Evolutionary conservation across 139 green algal genomes (phyloP), one percentile per base, ranked within the genome.

Genomic region (Haematococcus lacustris): DNA sequence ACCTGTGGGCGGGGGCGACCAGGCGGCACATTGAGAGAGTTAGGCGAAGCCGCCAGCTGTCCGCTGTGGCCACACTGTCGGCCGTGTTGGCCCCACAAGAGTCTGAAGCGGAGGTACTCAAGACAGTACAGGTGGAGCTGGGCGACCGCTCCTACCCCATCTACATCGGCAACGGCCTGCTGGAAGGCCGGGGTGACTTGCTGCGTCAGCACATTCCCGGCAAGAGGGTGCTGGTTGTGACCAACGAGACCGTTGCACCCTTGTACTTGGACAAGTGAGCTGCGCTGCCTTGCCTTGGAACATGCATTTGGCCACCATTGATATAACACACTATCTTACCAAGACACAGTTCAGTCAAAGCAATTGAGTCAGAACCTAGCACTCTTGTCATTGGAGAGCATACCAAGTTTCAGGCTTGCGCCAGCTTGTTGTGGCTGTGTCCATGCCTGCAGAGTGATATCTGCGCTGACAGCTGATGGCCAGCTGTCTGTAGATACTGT

Each of bases 91-190:
- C 6, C 9, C 26, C 53, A 17, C 7, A 25, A 33, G 53, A 63
- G 53, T 6, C 53, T 63, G 53, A 67, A 33, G 30, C 39, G 5
- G 30, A 39, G n/a, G 64, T 70, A 28, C 79, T 88, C 74, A 87
- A 87, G 73, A 75, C 74, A 0, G 89, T 95, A 0, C 63, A 90
- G 0, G 93, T 98, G 1, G 83, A 92, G 43, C 76, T 98, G 40
- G 93, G 92, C 1, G 88, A 96, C 59, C 85, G 95, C 4, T 90
- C 86, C 3, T 99, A 99, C 73, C 95, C 95, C 34, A 99, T 99
- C 61, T 97, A 98, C 85, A 98, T 99, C 26, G 95, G 94, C 34
- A 65, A 70, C 0, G 85, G 81, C 39, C 78, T 98, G 38, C 77
- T 98, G 38, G 76, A 93, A 41, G 61, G 90, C 32, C 64, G 74